Evolutionary conservation across 495 filamentous ascomycete species (phyloP), one percentile per base, ranked within the genome.

Genomic region (Staphylotrichum longicolle): DNA sequence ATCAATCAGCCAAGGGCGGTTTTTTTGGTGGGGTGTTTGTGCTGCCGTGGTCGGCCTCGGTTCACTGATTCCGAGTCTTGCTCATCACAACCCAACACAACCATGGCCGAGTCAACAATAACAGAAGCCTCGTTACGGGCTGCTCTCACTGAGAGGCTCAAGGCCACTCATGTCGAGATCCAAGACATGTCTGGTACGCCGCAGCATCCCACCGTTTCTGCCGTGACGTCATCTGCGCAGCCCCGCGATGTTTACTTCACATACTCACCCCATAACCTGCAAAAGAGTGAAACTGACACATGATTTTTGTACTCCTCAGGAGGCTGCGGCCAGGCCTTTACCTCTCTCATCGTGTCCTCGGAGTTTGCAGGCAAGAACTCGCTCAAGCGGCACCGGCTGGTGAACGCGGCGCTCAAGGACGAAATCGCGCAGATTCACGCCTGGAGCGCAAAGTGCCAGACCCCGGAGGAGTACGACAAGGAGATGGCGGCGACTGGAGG

Each of bases 401-500:
- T 96, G 51, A 98, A 98, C 75, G 82, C 83, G 3, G 87, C 85
- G 7, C 75, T 98, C 69, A 94, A 93, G 78, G 83, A 83, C n/a
- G 94, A 98, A 79, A 94, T 98, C 73, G 89, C 91, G 5, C 84
- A 86, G 49, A 96, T 98, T 58, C 94, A 98, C 80, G 94, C 94
- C n/a, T 98, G 94, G 94, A 93, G 90, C 60, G 91, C 94, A 32
- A 96, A 93, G 76, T 98, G 95, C 75, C 91, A 88, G 78, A 98
- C 94, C 14, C 91, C 92, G 2, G 93, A 93, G 73, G 91, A 98
- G 78, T 97, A 90, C 87, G 85, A 88, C 78, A 86, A 82, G 72
- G 82, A 87, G 74, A 83, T 82, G 70, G 76, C 66, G 34, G 61
- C 65, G 0, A 68, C 70, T 5, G 57, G 61, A 35, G 70, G 63